Conservation (phyloP, 2,329 filamentous ascomycete species). For the Trichoderma citrinoviride region DNA sequence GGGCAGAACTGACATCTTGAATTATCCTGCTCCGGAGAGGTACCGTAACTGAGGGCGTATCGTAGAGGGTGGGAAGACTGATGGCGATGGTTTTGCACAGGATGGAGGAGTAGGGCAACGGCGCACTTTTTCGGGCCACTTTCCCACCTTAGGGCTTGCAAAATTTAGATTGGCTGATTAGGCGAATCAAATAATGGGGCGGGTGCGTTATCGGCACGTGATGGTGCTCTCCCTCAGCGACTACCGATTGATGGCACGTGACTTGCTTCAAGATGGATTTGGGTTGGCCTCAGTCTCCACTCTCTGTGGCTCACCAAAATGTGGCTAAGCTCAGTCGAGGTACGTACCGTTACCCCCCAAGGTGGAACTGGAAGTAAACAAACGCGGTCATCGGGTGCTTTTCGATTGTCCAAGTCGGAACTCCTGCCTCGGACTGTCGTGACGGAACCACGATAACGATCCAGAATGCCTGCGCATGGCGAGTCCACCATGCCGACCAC, state of each 20-base stretch:
- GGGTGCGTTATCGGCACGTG: conserved; percentile 29
- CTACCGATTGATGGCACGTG: background rate
- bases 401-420: conserved; percentile 26
- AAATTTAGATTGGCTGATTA: conserved; percentile 39
- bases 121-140: conserved; percentile 37
- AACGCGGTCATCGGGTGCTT: conserved; percentile 31
- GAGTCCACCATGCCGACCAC: conserved; percentile 54
- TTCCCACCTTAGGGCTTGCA: conserved; percentile 42
- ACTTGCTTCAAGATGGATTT: background rate
- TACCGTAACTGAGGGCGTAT: conserved; percentile 42
- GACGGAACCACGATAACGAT: conserved; percentile 22
- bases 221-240: background rate
- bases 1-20: conserved; percentile 43
- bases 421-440: conserved; percentile 25
- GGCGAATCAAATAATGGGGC: conserved; percentile 29
- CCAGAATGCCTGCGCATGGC: conserved; percentile 34
- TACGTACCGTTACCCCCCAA: conserved; percentile 24
- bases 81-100: conserved; percentile 38
- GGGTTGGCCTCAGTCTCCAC: background rate
- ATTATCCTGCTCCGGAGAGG: conserved; percentile 40
- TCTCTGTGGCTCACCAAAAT: background rate
- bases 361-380: conserved; percentile 22
- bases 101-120: conserved; percentile 40
- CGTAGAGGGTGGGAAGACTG: conserved; percentile 39
- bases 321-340: conserved; percentile 1